Conservation (phyloP, 176 grass and related monocot species). For the Otatea glauca region DNA sequence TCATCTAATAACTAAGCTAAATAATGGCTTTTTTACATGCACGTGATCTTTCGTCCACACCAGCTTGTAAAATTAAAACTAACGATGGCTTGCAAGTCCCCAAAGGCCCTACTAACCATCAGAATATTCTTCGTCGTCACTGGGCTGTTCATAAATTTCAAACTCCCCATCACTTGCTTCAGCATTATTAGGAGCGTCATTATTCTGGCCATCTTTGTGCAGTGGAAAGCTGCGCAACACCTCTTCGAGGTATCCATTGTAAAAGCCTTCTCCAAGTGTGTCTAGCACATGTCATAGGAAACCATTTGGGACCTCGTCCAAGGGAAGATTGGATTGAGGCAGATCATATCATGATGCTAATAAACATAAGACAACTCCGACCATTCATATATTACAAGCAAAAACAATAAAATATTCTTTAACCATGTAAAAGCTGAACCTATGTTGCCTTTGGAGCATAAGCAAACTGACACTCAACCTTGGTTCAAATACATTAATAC, state of each 20-base stretch:
- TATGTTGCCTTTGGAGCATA: not conserved
- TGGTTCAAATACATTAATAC: not conserved
- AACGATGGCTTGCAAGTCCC: not conserved
- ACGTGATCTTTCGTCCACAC: too few relatives aligned
- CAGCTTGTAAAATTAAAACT: conserved; percentile 6
- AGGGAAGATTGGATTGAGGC: not conserved
- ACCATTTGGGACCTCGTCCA: not conserved
- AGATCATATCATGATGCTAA: not conserved
- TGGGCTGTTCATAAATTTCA: conserved; percentile 81
- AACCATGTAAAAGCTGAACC: not conserved
- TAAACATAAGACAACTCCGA: conserved; percentile 21
- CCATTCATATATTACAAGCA: not conserved
- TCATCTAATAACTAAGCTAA: not conserved
- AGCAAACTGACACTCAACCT: not conserved
- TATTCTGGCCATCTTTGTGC: conserved; percentile 46
- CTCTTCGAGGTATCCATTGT: conserved; percentile 74
- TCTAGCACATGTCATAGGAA: conserved; percentile 56
- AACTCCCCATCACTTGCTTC: conserved; percentile 76
- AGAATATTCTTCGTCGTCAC: conserved; percentile 58
- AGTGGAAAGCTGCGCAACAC: conserved; percentile 69
- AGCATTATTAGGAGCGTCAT: conserved; percentile 24
- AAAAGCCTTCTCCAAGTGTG: conserved; percentile 54
- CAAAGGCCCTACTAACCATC: conserved; percentile 35
- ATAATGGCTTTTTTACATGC: too few relatives aligned
- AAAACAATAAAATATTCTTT: not conserved